Base-by-base conservation (phyloP, 1,284 basidiomycete species). In the Pulchroboletus neoregius region DNA sequence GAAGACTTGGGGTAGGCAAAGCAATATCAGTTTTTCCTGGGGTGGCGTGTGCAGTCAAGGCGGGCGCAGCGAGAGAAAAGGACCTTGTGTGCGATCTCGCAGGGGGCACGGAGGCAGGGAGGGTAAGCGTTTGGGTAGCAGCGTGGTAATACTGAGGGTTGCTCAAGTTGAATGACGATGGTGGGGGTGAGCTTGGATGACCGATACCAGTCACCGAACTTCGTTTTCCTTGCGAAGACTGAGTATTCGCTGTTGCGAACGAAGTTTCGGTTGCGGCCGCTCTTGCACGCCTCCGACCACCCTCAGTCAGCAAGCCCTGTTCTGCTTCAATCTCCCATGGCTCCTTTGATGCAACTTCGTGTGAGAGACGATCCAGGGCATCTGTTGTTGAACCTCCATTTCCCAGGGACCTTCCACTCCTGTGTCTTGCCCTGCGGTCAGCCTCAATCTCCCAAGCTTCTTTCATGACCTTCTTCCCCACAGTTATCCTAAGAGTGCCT, bases 301-400 rank as follows among this genome's bases (percentile, higher is more conserved):
- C 85, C 50, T 87, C 85, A 5, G 84, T 87, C 33, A 83, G 60
- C 35, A 88, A 58, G 1, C 84, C 84, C 52, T 79, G 79, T 54
- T 88, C 84, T 1, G 82, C 84, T 53, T 88, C 86, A 23, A 87
- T 75, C 56, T 89, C 86, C 86, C 86, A 89, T 24, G 72, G 60
- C 57, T 88, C 86, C 58, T 84, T 87, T 22, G 73, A 62, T 1
- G 75, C 61, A 30, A 68, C 71, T 43, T 68, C 67, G 33, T 60
- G 60, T 4, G 27, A 33, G 58, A 33, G 27, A 34, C 20, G 42
- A 16, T 48, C 58, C 22, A 38, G 35, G 20, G 22, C 37, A 32
- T 39, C 44, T 22, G 39, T 36, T 32, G 46, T 39, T 22, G 52
- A 24, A 13, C 45, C 44, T 9, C 45, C 50, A 4, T 46, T 48